Evolutionary conservation across 1,284 basidiomycete species (phyloP).

Genomic region (Ustilago xerochloae): DNA sequence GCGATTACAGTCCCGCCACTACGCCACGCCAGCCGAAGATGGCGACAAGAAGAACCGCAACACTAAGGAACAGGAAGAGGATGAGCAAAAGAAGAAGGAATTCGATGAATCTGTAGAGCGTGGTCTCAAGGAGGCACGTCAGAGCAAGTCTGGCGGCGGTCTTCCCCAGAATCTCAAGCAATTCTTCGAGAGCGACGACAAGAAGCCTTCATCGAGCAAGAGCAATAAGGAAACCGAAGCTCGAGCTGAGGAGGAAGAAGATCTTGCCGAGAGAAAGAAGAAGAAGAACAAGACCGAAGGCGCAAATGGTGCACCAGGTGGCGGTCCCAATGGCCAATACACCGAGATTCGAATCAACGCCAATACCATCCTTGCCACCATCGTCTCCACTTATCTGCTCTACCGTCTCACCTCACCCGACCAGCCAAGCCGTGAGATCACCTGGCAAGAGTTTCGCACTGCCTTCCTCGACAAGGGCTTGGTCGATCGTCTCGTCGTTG

Average conservation of each 20-base stretch:
- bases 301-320: slow-evolving; percentile 30
- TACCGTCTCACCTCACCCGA: slow-evolving; percentile 74
- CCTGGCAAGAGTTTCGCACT: slow-evolving; percentile 98
- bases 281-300: slow-evolving; percentile 42
- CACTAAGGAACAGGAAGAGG: slow-evolving; percentile 27
- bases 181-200: slow-evolving; percentile 52
- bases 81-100: slow-evolving; percentile 46
- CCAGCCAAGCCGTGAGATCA: slow-evolving; percentile 81
- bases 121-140: slow-evolving; percentile 57
- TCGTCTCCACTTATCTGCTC: slow-evolving; percentile 77
- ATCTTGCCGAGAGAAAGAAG: slow-evolving; percentile 32
- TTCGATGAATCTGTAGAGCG: slow-evolving; percentile 57
- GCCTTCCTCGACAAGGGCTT: slow-evolving; percentile 94
- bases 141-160: slow-evolving; percentile 42
- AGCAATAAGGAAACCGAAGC: slow-evolving; percentile 32
- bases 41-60: slow-evolving; percentile 29
- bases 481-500: slow-evolving; percentile 91
- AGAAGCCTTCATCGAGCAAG: slow-evolving; percentile 31
- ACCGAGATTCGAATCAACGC: slow-evolving; percentile 62
- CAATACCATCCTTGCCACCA: slow-evolving; percentile 62
- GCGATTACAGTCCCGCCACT: slow-evolving; percentile 20
- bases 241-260: slow-evolving; percentile 33
- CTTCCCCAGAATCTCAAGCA: slow-evolving; percentile 59
- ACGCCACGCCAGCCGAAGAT: slow-evolving; percentile 50
- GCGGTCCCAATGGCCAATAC: slow-evolving; percentile 40